A percentile compares a stretch with the other conserved stretches of the same genome.
phyloP scores from a whole-genome alignment of 2,329 filamentous ascomycete genomes.

The Alternaria gansuensis region DNA sequence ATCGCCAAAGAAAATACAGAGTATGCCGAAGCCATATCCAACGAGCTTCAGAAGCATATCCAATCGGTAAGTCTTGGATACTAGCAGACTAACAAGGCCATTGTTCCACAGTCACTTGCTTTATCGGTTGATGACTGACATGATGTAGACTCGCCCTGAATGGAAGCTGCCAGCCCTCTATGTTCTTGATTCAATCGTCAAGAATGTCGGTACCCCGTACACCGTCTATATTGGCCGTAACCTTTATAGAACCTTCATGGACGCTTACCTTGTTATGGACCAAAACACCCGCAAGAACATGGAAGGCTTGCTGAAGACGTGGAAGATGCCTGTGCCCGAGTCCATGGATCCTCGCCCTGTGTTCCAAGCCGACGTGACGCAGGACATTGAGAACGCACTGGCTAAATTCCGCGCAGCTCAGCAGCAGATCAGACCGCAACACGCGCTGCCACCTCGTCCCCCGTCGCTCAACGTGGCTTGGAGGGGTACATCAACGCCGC shows the following conservation, averaged over 20 bases:
- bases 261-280: slow-evolving; percentile 91
- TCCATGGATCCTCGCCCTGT: slow-evolving; percentile 93
- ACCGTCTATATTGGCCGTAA: slow-evolving; percentile 93
- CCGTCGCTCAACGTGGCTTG: slow-evolving; percentile 64
- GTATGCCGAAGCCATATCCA: slow-evolving; percentile 91
- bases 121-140: slow-evolving; percentile 27
- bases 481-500: slow-evolving; percentile 78
- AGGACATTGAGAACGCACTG: slow-evolving; percentile 91
- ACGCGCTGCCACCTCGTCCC: slow-evolving; percentile 50
- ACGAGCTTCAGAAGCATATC: slow-evolving; percentile 91
- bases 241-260: slow-evolving; percentile 95
- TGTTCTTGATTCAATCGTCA: slow-evolving; percentile 96
- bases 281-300: slow-evolving; percentile 83
- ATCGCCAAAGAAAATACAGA: slow-evolving; percentile 98
- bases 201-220: slow-evolving; percentile 98
- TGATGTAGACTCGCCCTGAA: slow-evolving; percentile 79
- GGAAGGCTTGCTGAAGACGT: slow-evolving; percentile 97
- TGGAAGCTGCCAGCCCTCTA: slow-evolving; percentile 97
- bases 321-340: slow-evolving; percentile 95
- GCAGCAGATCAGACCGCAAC: slow-evolving; percentile 60
- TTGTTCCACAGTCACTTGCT: not conserved
- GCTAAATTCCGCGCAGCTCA: slow-evolving; percentile 78
- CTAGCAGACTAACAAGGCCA: slow-evolving; percentile 1
- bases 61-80: slow-evolving; percentile 76
- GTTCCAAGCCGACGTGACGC: slow-evolving; percentile 85